Conservation (phyloP, 2,329 filamentous ascomycete genomes). For the Colletotrichum sp. region DNA sequence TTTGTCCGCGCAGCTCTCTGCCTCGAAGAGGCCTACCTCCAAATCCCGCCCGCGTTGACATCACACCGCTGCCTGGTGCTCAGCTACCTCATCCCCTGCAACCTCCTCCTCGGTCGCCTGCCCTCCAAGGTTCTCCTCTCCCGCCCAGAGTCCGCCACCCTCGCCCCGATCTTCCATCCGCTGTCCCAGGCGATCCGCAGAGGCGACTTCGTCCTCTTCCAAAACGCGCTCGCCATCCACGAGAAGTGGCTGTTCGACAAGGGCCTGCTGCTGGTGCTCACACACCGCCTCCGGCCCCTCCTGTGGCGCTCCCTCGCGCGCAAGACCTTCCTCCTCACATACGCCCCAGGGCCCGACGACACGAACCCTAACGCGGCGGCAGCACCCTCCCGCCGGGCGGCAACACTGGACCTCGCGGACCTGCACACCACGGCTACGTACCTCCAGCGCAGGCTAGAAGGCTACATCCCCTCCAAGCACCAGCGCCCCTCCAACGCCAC, state of each 20-base stretch:
- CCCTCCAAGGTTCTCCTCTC: conserved; percentile 71
- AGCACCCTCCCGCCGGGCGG: conserved; percentile 59
- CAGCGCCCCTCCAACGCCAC: conserved; percentile 35
- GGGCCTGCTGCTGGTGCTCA: conserved; percentile 76
- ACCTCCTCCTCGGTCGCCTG: conserved; percentile 84
- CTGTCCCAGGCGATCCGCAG: conserved; percentile 74
- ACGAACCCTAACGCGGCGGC: conserved; percentile 47
- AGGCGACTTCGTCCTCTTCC: conserved; percentile 78
- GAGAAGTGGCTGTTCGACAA: conserved; percentile 78
- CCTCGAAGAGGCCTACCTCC: conserved; percentile 79
- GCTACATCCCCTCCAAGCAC: conserved; percentile 51
- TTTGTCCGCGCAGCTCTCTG: conserved; percentile 79
- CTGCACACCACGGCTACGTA: conserved; percentile 68
- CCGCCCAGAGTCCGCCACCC: conserved; percentile 70
- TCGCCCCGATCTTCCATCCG: conserved; percentile 72
- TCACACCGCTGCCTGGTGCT: conserved; percentile 81
- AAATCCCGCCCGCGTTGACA: conserved; percentile 65
- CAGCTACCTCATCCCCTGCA: conserved; percentile 81
- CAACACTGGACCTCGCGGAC: conserved; percentile 76
- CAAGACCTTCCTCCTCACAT: conserved; percentile 78
- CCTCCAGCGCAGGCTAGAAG: conserved; percentile 68
- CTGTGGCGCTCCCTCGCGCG: conserved; percentile 85
- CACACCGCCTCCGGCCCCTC: conserved; percentile 78
- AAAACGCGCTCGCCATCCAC: conserved; percentile 67
- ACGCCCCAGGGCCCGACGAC: conserved; percentile 66